Conservation (phyloP, 2,329 filamentous ascomycete genomes). For the Xylariaceae sp. region DNA sequence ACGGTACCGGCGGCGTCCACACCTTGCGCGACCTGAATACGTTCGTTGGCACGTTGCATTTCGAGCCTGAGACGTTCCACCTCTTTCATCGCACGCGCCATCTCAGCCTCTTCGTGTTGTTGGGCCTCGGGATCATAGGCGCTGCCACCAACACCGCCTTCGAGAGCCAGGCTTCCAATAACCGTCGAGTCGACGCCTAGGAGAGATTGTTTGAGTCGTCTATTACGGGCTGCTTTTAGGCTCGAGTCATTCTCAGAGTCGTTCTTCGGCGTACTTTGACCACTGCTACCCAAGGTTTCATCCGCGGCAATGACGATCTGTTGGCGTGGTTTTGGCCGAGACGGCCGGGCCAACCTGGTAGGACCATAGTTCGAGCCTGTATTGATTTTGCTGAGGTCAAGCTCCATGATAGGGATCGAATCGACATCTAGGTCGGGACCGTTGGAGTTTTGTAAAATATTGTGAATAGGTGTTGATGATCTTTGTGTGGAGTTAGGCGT, state of each 20-base stretch:
- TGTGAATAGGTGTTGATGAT: constrained; percentile 71
- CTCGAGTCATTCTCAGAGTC: constrained; percentile 52
- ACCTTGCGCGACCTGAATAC: constrained; percentile 66
- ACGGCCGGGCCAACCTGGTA: constrained; percentile 24
- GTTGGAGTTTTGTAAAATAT: constrained; percentile 66
- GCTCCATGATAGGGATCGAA: constrained; percentile 90
- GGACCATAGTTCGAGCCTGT: constrained; percentile 30
- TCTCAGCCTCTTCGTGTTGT: constrained; percentile 76
- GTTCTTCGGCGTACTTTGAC: constrained; percentile 45
- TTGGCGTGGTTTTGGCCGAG: constrained; percentile 44
- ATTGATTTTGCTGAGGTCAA: constrained; percentile 63
- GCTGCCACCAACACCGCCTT: constrained; percentile 40
- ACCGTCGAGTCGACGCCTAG: constrained; percentile 84
- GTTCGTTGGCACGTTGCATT: constrained; percentile 78
- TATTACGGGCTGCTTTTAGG: constrained; percentile 44
- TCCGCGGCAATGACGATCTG: constrained; percentile 66
- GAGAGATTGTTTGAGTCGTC: constrained; percentile 56
- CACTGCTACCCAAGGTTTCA: constrained; percentile 59
- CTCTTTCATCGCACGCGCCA: constrained; percentile 81
- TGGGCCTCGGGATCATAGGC: constrained; percentile 58
- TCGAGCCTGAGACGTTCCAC: constrained; percentile 81
- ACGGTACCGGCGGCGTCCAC: constrained; percentile 60
- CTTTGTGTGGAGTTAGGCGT: constrained; percentile 50
- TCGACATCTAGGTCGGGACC: constrained; percentile 83
- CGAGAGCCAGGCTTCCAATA: constrained; percentile 66